phyloP scores from a whole-genome alignment of 2,329 filamentous ascomycete species.

The Teratosphaeria viscida region DNA sequence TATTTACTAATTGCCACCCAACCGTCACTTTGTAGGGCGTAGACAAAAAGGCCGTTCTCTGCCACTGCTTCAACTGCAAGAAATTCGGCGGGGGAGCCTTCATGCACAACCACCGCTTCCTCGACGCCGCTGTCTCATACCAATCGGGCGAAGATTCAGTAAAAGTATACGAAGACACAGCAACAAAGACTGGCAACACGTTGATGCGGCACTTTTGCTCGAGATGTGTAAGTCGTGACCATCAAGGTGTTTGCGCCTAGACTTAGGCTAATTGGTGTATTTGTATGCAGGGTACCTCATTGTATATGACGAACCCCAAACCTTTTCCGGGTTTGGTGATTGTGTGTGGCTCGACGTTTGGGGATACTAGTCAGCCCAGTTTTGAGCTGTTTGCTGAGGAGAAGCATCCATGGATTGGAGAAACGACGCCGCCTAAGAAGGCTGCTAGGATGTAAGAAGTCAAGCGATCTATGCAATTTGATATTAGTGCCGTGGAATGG shows the following conservation, averaged over 20 bases:
- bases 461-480: not conserved
- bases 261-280: not conserved
- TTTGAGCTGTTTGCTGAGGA: conserved; percentile 9
- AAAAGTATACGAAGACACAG: conserved; percentile 13
- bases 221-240: conserved; percentile 14
- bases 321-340: conserved; percentile 11
- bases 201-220: conserved; percentile 18
- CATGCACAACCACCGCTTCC: conserved; percentile 21
- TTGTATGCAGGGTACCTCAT: conserved; percentile 9
- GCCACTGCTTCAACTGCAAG: conserved; percentile 20
- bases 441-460: not conserved
- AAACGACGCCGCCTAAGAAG: conserved; percentile 8
- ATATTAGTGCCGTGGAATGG: not conserved
- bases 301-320: conserved; percentile 12
- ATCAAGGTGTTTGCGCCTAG: not conserved
- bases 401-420: conserved; percentile 8
- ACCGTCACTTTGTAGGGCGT: conserved; percentile 5
- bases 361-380: conserved; percentile 8
- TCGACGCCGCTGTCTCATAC: conserved; percentile 15
- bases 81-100: conserved; percentile 16
- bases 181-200: conserved; percentile 18
- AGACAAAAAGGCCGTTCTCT: conserved; percentile 21
- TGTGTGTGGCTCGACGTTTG: conserved; percentile 9
- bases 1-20: too few species aligned
- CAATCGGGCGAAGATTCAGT: conserved; percentile 15